These are phyloP conservation scores for Tricholoma matsutake DNA, from an alignment of 768 basidiomycete species.

Conservation along the genomic window DNA sequence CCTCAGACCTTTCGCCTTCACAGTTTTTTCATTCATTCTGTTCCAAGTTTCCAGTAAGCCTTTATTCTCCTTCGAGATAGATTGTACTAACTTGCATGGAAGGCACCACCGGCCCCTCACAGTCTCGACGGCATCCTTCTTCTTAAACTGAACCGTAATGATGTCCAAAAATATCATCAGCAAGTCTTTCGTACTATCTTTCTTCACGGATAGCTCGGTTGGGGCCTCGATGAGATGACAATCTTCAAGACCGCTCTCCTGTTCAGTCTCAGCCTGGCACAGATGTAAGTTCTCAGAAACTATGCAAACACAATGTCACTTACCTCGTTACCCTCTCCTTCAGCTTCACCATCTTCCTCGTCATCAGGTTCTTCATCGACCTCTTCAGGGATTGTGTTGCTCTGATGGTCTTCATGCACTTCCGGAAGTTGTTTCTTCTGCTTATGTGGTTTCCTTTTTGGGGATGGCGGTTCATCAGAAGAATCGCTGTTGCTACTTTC, in stretches of 20 bases:
- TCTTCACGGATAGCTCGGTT: background rate
- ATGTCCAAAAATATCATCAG: background rate
- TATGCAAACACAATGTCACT: background rate
- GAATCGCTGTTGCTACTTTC: background rate
- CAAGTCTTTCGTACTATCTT: background rate
- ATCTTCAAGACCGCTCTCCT: no score
- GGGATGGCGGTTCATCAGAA: background rate
- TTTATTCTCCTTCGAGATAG: no score
- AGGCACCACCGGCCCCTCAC: background rate
- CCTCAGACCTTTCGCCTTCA: background rate
- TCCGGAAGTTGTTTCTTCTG: background rate
- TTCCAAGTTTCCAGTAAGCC: no score
- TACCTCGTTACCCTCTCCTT: no score
- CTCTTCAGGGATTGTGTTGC: background rate
- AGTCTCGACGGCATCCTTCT: background rate
- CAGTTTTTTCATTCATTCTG: no score
- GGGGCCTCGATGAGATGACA: background rate
- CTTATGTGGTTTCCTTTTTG: background rate
- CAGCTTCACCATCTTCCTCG: no score
- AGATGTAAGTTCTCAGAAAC: no score
- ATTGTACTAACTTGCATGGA: no score
- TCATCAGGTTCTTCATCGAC: background rate
- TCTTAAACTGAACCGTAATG: background rate
- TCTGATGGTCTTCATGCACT: no score
- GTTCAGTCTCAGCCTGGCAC: no score